Evolutionary conservation across 2,329 filamentous ascomycete genomes (phyloP).

Genomic region (Herpotrichia juniperi): DNA sequence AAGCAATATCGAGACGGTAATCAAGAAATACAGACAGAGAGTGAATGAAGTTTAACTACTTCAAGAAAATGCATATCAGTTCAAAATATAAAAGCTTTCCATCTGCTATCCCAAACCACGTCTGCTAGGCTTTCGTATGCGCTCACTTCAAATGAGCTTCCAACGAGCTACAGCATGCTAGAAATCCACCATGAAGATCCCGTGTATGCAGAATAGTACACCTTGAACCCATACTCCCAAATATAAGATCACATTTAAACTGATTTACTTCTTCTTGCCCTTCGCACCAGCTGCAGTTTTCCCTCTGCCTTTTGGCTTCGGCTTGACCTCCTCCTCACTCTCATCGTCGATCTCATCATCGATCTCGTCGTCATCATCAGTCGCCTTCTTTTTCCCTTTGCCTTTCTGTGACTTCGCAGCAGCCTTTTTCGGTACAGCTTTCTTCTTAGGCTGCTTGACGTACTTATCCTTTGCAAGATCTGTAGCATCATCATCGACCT

Average conservation of each 20-base stretch:
- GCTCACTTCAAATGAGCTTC: background rate
- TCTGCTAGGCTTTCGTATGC: too few species aligned
- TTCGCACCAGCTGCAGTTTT: slow-evolving; percentile 49
- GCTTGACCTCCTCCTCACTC: slow-evolving; percentile 56
- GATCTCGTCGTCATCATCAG: slow-evolving; percentile 35
- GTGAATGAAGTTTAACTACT: background rate
- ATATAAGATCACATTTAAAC: too few species aligned
- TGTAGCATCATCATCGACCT: slow-evolving; percentile 74
- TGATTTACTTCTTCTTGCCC: slow-evolving; percentile 26
- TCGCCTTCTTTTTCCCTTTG: slow-evolving; percentile 47
- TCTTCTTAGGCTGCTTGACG: slow-evolving; percentile 88
- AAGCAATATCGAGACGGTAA: too few species aligned
- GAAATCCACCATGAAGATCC: background rate
- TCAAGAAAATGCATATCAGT: background rate
- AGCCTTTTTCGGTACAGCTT: too few species aligned
- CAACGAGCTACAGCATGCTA: background rate
- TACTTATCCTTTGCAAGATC: slow-evolving; percentile 96
- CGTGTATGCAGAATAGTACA: background rate
- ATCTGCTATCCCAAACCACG: background rate
- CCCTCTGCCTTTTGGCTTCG: slow-evolving; percentile 53
- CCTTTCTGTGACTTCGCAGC: slow-evolving; percentile 55
- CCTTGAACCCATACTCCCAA: background rate
- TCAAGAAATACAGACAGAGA: too few species aligned
- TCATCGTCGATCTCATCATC: slow-evolving; percentile 43
- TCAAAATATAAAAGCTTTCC: background rate